These are phyloP conservation scores for Coemansia sp. DNA, from an alignment of 192 early-diverging fungal species.

Conservation along the genomic window DNA sequence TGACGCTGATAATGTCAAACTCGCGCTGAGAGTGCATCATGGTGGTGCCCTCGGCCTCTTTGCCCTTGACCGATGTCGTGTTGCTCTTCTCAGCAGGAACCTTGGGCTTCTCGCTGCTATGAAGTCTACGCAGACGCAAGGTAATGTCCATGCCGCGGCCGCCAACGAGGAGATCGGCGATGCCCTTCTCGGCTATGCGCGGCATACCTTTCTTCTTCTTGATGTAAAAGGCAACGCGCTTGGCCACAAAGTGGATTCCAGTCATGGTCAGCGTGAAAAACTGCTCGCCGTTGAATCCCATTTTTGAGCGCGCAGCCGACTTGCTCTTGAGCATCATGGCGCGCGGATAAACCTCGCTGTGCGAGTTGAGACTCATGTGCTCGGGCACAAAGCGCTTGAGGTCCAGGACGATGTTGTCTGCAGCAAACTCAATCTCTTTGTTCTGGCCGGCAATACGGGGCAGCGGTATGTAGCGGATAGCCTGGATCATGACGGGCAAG, in stretches of 20 bases:
- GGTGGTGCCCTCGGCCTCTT: not conserved
- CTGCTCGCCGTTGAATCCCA: constrained; percentile 44
- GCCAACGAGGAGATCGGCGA: constrained; percentile 39
- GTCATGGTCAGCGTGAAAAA: constrained; percentile 46
- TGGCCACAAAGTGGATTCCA: constrained; percentile 45
- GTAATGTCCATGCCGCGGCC: constrained; percentile 48
- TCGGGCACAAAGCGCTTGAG: constrained; percentile 51
- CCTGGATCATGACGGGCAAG: constrained; percentile 30
- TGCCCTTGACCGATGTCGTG: constrained; percentile 1
- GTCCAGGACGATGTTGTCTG: constrained; percentile 54
- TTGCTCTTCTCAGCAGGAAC: constrained; percentile 9
- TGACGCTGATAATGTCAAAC: constrained; percentile 45
- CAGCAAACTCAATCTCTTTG: constrained; percentile 52
- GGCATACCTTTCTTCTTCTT: constrained; percentile 53
- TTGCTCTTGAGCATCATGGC: constrained; percentile 35
- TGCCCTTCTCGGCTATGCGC: constrained; percentile 48
- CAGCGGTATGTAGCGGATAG: constrained; percentile 46
- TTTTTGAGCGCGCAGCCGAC: constrained; percentile 25
- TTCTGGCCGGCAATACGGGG: constrained; percentile 50
- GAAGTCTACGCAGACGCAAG: constrained; percentile 38
- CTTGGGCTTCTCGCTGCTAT: constrained; percentile 44
- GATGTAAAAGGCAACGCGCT: constrained; percentile 49
- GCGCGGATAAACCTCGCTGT: constrained; percentile 49
- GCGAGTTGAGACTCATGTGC: constrained; percentile 44
- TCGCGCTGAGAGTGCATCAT: constrained; percentile 18